phyloP scores from a whole-genome alignment of 495 filamentous ascomycete genomes.

The Corynascus novoguineensis region DNA sequence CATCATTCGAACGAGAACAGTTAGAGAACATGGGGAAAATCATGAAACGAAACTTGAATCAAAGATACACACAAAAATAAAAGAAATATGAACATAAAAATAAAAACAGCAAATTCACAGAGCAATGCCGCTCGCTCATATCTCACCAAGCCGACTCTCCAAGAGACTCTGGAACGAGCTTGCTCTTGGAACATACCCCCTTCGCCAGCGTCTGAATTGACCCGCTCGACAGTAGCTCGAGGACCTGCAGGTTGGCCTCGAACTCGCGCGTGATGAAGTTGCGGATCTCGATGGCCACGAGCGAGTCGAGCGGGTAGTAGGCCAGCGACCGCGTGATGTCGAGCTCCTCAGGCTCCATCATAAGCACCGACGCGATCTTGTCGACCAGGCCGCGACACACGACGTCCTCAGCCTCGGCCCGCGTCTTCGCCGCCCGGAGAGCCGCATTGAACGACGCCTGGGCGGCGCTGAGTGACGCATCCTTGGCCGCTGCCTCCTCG shows the following conservation, averaged over 20 bases:
- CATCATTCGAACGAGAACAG: too few relatives aligned
- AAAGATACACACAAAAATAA: background rate
- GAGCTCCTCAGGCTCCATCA: slow-evolving; percentile 49
- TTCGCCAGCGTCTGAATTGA: slow-evolving; percentile 45
- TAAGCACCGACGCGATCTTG: slow-evolving; percentile 46
- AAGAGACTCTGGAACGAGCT: slow-evolving; percentile 28
- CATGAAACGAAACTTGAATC: background rate
- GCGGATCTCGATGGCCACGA: slow-evolving; percentile 51
- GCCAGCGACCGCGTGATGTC: slow-evolving; percentile 44
- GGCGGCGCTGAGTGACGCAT: slow-evolving; percentile 30
- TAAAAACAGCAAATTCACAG: background rate
- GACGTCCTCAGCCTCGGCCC: slow-evolving; percentile 41
- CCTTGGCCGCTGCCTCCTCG: slow-evolving; percentile 39
- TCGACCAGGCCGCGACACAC: slow-evolving; percentile 43
- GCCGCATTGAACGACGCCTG: slow-evolving; percentile 39
- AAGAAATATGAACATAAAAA: background rate
- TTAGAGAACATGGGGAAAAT: too few relatives aligned
- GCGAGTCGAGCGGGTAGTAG: slow-evolving; percentile 49
- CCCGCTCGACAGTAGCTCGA: slow-evolving; percentile 48
- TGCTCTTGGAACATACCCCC: slow-evolving; percentile 47
- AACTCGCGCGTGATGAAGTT: slow-evolving; percentile 47
- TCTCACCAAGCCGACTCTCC: background rate
- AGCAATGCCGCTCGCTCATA: background rate
- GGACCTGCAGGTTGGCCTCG: slow-evolving; percentile 50
- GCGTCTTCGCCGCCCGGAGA: slow-evolving; percentile 37